phyloP scores from a whole-genome alignment of 2,329 filamentous ascomycete genomes.

The Ceratocystis variospora region DNA sequence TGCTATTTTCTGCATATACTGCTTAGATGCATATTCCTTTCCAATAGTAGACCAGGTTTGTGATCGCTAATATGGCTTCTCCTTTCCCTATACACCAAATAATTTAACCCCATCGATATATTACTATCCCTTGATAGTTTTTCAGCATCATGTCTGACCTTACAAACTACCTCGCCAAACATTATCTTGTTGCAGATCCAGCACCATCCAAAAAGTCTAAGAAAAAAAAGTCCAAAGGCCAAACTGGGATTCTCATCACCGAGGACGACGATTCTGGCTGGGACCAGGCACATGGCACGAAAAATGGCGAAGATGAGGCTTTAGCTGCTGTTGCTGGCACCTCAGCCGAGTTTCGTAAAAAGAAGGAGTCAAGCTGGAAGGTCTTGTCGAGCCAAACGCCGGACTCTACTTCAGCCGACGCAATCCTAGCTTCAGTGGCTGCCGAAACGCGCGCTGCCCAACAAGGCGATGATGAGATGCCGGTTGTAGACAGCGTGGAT shows the following conservation, averaged over 20 bases:
- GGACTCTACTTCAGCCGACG: constrained; percentile 42
- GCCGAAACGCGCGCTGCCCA: constrained; percentile 46
- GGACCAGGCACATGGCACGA: constrained; percentile 28
- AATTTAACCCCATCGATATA: too few species aligned
- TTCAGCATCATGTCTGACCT: constrained; percentile 34
- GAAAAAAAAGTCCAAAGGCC: constrained; percentile 37
- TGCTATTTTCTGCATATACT: background rate
- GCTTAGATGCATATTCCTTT: background rate
- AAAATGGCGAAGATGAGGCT: constrained; percentile 40
- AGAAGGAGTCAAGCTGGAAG: constrained; percentile 74
- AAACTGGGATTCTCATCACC: constrained; percentile 45
- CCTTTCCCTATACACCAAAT: background rate
- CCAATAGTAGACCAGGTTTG: background rate
- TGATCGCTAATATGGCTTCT: background rate
- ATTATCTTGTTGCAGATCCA: constrained; percentile 58
- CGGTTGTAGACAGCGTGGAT: constrained; percentile 29
- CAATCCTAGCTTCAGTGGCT: constrained; percentile 59
- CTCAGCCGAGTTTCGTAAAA: constrained; percentile 52
- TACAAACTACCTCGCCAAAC: constrained; percentile 76
- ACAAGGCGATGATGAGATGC: constrained; percentile 36
- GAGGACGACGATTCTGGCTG: constrained; percentile 49
- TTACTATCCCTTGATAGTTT: background rate
- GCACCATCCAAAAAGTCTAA: constrained; percentile 51
- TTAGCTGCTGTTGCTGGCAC: constrained; percentile 35
- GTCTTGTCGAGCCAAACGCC: constrained; percentile 41